Evolutionary conservation across 768 basidiomycete species (phyloP).

Genomic region (Mycena vitilis): DNA sequence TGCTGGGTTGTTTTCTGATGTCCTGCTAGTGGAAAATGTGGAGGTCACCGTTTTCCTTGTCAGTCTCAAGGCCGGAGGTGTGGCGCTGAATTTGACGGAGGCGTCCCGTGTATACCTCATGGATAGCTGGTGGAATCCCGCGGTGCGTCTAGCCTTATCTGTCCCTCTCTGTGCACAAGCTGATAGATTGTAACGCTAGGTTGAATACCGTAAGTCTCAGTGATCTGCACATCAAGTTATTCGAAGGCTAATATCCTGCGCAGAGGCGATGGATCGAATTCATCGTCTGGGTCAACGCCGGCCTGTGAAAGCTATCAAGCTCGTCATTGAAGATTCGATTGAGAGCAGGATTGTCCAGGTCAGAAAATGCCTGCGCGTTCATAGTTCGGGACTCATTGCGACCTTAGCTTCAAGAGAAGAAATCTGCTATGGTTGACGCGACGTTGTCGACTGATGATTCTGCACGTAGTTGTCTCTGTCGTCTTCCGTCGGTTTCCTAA

Average conservation of each 20-base stretch:
- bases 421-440: slow-evolving; percentile 93
- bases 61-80: slow-evolving; percentile 95
- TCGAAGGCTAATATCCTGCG: slow-evolving; percentile 21
- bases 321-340: slow-evolving; percentile 96
- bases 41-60: slow-evolving; percentile 98
- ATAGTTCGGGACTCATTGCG: not conserved
- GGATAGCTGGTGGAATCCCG: slow-evolving; percentile 99
- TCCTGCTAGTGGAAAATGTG: slow-evolving; percentile 81
- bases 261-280: slow-evolving; percentile 98
- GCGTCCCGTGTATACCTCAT: slow-evolving; percentile 95
- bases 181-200: slow-evolving; percentile 47
- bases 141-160: slow-evolving; percentile 58
- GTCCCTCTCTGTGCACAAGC: not conserved
- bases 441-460: slow-evolving; percentile 86
- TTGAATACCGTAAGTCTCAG: slow-evolving; percentile 78
- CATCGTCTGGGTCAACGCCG: slow-evolving; percentile 96
- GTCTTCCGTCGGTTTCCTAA: slow-evolving; percentile 6
- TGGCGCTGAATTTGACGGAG: slow-evolving; percentile 89
- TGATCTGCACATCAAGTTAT: not conserved
- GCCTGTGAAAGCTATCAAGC: slow-evolving; percentile 92
- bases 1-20: slow-evolving; percentile 15
- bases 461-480: slow-evolving; percentile 50
- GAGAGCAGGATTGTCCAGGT: slow-evolving; percentile 95
- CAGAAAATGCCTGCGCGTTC: slow-evolving; percentile 20
- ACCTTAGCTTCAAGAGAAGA: slow-evolving; percentile 93